A percentile compares a stretch with the other conserved stretches of the same genome.
Evolutionary conservation across 2,329 filamentous ascomycete genomes (phyloP).

Genomic region (Fusarium fujikuroi): DNA sequence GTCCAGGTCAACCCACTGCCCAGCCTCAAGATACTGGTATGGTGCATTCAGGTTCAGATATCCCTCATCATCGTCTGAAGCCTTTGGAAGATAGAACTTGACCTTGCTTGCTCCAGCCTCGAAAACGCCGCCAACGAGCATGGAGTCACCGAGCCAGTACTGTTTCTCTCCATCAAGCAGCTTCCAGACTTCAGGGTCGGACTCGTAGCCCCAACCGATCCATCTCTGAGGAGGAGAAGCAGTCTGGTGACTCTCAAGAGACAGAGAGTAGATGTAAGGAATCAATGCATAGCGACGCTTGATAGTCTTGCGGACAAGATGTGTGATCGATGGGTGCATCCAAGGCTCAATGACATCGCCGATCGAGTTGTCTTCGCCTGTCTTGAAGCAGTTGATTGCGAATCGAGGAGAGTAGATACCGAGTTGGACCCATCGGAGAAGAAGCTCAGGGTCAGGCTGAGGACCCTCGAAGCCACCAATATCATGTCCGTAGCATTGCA

Average conservation of each 20-base stretch:
- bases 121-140: constrained; percentile 76
- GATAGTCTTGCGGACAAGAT: constrained; percentile 71
- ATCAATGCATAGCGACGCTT: constrained; percentile 77
- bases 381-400: constrained; percentile 84
- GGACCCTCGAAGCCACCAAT: constrained; percentile 81
- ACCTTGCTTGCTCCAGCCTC: constrained; percentile 65
- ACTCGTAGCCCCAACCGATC: constrained; percentile 79
- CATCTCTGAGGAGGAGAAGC: constrained; percentile 75
- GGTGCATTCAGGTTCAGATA: constrained; percentile 72
- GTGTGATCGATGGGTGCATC: constrained; percentile 77
- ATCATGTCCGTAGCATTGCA: constrained; percentile 78
- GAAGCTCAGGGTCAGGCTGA: constrained; percentile 75
- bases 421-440: constrained; percentile 78
- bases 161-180: constrained; percentile 74
- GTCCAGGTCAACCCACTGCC: constrained; percentile 54
- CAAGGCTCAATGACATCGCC: constrained; percentile 82
- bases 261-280: constrained; percentile 75
- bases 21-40: constrained; percentile 64
- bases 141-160: constrained; percentile 76
- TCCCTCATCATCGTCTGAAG: constrained; percentile 65
- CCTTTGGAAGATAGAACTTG: constrained; percentile 69
- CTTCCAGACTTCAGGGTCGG: constrained; percentile 73
- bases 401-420: constrained; percentile 77
- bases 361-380: constrained; percentile 70
- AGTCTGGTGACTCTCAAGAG: constrained; percentile 68